Evolutionary conservation across 2,329 filamentous ascomycete genomes (phyloP), one percentile per base, ranked within the genome.

Genomic region (Byssochlamys sp.): DNA sequence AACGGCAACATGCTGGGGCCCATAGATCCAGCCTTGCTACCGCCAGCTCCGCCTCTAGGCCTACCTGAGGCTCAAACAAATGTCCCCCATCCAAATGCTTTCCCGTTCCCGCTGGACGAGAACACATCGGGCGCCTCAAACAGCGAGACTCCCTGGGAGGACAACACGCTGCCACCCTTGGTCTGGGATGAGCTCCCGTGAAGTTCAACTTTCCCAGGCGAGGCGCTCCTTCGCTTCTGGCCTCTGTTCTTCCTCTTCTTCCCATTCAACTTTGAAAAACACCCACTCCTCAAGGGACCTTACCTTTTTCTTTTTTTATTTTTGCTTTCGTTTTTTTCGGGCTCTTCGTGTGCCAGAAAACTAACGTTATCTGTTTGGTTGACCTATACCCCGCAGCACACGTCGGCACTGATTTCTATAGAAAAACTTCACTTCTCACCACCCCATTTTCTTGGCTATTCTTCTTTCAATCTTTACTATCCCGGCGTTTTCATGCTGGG

Each of bases 141-240:
- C 50, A 56, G 52, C 14, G 25, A 55, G 7, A 55, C 63, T 5
- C 63, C 67, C 1, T 75, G 72, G 72, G 65, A 66, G 9, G 71
- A 74, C 57, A 74, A 74, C 58, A 74, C 73, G 0, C 64, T 76
- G 39, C 69, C 73, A 14, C 73, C 73, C 25, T 67, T 75, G 64
- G 60, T 71, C 35, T 75, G 73, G 73, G 73, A 75, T 63, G 73
- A 75, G 45, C 56, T 74, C 33, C 35, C 58, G 12, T 67, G 54
- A 55, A 45, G 19, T 54, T 45, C 51, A 51, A 53, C 29, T 60
- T 58, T 55, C n/a, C 53, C 28, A 50, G 25, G n/a, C 35, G 12
- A 39, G 35, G 35, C 14, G 35, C 14, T 49, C 33, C 7, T 52
- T 48, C 53, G 54, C 48, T 58, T 58, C 58, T 53, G 31, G 35